Percentiles rank a stretch among this genome's conserved stretches.
phyloP scores from a whole-genome alignment of 169 alveolate genomes.

The Plasmodium sp. region DNA sequence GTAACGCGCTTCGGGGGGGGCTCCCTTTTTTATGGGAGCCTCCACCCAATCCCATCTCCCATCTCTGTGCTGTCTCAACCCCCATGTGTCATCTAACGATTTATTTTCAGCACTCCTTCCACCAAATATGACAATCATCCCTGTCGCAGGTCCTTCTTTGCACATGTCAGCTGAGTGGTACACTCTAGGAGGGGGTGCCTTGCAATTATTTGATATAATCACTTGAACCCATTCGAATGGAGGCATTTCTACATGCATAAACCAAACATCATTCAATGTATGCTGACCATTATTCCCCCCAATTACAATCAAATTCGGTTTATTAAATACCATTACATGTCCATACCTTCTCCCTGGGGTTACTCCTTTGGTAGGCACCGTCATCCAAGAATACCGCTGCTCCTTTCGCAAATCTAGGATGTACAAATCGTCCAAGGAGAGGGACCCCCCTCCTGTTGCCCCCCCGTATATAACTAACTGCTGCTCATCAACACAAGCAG shows the following conservation, averaged over 20 bases:
- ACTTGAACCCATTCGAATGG: constrained; percentile 97
- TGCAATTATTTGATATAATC: constrained; percentile 83
- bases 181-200: constrained; percentile 96
- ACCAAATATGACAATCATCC: constrained; percentile 99
- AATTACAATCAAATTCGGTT: constrained; percentile 96
- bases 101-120: constrained; percentile 96
- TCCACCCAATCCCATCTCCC: constrained; percentile 99
- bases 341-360: constrained; percentile 99
- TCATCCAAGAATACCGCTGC: constrained; percentile 96
- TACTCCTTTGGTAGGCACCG: constrained; percentile 97
- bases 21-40: constrained; percentile 95
- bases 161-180: constrained; percentile 91
- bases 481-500: constrained; percentile 96
- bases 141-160: constrained; percentile 98
- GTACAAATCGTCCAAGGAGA: constrained; percentile 96
- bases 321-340: constrained; percentile 96
- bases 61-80: constrained; percentile 99
- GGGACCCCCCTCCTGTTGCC: constrained; percentile 99
- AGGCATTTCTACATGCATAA: constrained; percentile 96
- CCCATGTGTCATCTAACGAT: constrained; percentile 99
- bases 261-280: constrained; percentile 97
- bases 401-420: constrained; percentile 96
- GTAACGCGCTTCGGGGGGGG: constrained; percentile 93
- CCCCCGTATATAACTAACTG: constrained; percentile 99
- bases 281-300: constrained; percentile 99